Base-by-base conservation (phyloP, 495 filamentous ascomycete species). In the Sabuloglossum arenarium region DNA sequence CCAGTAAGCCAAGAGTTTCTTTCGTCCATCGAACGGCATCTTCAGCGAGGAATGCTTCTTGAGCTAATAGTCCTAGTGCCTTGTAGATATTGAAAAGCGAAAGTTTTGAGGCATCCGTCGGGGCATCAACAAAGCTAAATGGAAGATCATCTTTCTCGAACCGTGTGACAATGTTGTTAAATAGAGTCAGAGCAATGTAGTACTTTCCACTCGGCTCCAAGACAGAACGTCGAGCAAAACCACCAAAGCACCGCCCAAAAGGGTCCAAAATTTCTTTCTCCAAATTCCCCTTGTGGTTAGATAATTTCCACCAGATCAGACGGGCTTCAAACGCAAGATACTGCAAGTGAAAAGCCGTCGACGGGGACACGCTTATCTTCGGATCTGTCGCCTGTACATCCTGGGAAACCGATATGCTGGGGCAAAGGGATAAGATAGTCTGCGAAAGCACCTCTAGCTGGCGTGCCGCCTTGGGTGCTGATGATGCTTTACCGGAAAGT, bases 361-460 rank as follows among this genome's bases (percentile, higher is more conserved):
- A 72, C 0, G 86, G 81, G 28, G 75, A 75, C n/a, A 81, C 61
- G 42, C 67, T 70, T 0, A 79, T 68, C 23, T 73, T 73, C 9
- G 69, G 61, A 59, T 77, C 70, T 12, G 62, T 63, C 3, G 71
- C 72, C 1, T 67, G 21, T 3, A 59, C 60, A 61, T 84, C 79
- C 24, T 78, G 75, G 28, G 74, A 66, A 23, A 67, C 62, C 0
- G 79, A 73, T 27, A 74, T 59, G 58, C 73, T 77, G 0, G 83
- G 78, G 56, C 77, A 75, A 1, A 90, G 61, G 3, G 80, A 76
- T 0, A 88, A 66, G 0, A 90, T 64, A 3, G 70, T 74, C 60
- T 86, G 84, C 0, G 85, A 77, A 2, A 89, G 62, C 0, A 72
- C 69, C 54, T 93, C 84, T 12, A 94, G 67, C 59, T 89, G 83